Evolutionary conservation across 2,329 filamentous ascomycete species (phyloP).

Genomic region (Lasiodiplodia sp.): DNA sequence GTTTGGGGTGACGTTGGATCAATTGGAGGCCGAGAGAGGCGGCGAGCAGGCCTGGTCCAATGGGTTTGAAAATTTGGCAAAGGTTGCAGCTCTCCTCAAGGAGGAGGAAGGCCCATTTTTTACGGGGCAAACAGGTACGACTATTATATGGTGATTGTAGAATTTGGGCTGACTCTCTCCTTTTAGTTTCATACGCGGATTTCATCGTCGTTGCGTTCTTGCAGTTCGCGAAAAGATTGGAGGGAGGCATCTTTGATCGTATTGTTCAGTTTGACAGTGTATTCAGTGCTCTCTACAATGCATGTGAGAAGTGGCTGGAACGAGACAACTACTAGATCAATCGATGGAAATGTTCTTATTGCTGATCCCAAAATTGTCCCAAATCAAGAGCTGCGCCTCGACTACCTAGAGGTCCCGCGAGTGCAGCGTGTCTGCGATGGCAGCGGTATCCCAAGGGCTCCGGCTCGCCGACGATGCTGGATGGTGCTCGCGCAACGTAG

Average conservation of each 20-base stretch:
- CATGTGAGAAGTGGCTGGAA: neutral
- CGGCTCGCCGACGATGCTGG: no score
- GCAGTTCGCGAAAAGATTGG: constrained; percentile 45
- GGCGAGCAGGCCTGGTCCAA: neutral
- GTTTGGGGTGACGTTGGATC: neutral
- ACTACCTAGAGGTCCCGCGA: no score
- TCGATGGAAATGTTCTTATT: no score
- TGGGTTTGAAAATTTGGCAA: neutral
- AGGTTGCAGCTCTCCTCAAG: neutral
- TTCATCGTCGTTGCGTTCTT: constrained; percentile 63
- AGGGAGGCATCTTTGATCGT: neutral
- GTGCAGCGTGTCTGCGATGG: no score
- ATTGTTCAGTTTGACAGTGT: neutral
- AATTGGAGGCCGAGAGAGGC: neutral
- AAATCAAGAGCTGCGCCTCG: constrained; percentile 96
- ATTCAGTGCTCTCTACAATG: neutral
- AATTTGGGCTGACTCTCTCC: neutral
- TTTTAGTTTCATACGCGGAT: constrained; percentile 48
- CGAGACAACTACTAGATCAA: neutral
- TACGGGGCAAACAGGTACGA: neutral
- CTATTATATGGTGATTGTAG: neutral
- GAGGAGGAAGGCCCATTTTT: neutral
- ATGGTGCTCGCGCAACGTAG: no score
- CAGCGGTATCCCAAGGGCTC: no score
- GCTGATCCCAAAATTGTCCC: constrained; percentile 78